Evolutionary conservation across 2,329 filamentous ascomycete genomes (phyloP).

Genomic region (Calonectria pteridis): DNA sequence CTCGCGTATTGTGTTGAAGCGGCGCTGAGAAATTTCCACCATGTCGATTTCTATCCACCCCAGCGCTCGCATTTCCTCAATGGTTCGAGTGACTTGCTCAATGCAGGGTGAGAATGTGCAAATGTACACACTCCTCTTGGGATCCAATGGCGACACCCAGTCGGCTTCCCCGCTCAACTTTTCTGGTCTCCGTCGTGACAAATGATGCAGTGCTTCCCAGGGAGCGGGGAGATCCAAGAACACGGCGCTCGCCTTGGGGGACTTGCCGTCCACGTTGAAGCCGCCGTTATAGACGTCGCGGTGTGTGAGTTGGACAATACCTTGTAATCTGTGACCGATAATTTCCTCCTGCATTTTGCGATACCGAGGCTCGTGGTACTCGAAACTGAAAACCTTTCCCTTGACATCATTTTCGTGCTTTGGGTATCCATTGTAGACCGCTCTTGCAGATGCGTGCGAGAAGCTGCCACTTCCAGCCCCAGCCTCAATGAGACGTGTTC

Average conservation of each 20-base stretch:
- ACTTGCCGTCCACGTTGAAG: constrained; percentile 72
- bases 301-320: constrained; percentile 79
- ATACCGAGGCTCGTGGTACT: constrained; percentile 82
- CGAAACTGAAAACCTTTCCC: constrained; percentile 85
- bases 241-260: constrained; percentile 75
- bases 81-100: constrained; percentile 91
- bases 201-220: constrained; percentile 82
- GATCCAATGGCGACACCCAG: constrained; percentile 77
- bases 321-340: constrained; percentile 72
- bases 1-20: constrained; percentile 86
- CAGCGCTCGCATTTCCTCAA: constrained; percentile 81
- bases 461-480: constrained; percentile 88
- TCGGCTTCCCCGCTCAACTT: constrained; percentile 41
- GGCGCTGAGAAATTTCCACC: constrained; percentile 87
- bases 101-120: constrained; percentile 98
- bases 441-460: constrained; percentile 81
- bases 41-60: constrained; percentile 95
- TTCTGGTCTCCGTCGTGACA: constrained; percentile 66
- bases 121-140: constrained; percentile 78
- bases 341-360: constrained; percentile 78
- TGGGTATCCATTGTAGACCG: constrained; percentile 80
- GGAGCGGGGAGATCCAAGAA: constrained; percentile 87
- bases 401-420: constrained; percentile 56
- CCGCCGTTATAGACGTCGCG: constrained; percentile 84
- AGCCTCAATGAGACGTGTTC: constrained; percentile 81